Evolutionary conservation across 2,329 filamentous ascomycete genomes (phyloP).

Genomic region (Colletotrichum phormii): DNA sequence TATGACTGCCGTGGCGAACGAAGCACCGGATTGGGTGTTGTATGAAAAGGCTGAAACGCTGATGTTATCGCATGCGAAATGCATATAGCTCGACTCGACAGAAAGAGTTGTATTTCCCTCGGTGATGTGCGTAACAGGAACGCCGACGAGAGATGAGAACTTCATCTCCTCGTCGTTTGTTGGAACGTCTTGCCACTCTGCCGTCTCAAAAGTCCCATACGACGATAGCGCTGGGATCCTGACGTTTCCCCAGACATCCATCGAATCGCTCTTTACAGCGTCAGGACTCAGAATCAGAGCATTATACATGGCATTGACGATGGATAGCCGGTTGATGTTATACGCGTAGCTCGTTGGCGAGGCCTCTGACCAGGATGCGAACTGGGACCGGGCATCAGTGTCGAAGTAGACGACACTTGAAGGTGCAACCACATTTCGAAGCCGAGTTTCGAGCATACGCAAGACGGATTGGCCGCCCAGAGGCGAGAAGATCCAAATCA

Average conservation of each 20-base stretch:
- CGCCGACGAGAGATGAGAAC: constrained; percentile 3
- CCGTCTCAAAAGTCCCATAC: neutral
- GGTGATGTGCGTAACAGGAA: neutral
- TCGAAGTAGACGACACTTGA: neutral
- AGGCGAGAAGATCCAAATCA: constrained; percentile 46
- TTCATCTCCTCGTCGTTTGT: neutral
- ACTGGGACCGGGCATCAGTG: neutral
- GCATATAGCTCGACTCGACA: constrained; percentile 28
- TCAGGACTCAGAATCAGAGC: constrained; percentile 39
- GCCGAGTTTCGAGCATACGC: constrained; percentile 28
- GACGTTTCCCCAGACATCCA: constrained; percentile 45
- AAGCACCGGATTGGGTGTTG: neutral
- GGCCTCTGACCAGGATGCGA: neutral
- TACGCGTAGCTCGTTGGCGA: neutral
- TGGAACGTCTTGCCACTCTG: neutral
- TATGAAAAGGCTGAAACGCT: neutral
- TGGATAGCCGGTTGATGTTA: neutral
- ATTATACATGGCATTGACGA: constrained; percentile 26
- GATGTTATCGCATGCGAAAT: constrained; percentile 7
- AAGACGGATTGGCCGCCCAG: constrained; percentile 45
- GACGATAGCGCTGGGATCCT: constrained; percentile 40
- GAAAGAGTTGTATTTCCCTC: constrained; percentile 16
- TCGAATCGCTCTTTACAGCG: constrained; percentile 35
- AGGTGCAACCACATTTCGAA: neutral
- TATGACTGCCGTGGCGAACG: neutral